Evolutionary conservation across 306 rosid species (phyloP).

Genomic region (Vigna angularis): DNA sequence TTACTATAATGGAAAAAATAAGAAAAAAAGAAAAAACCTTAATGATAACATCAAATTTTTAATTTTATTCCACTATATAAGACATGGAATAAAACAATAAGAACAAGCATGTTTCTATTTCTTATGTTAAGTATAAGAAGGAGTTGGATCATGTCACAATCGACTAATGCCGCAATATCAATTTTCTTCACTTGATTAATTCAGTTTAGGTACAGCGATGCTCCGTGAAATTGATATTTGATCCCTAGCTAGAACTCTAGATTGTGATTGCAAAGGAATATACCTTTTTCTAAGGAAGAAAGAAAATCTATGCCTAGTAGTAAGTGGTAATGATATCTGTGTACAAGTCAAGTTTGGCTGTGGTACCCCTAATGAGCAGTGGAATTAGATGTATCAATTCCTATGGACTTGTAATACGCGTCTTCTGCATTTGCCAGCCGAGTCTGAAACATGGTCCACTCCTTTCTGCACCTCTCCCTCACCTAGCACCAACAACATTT

Average conservation of each 20-base stretch:
- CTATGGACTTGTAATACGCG: slow-evolving; percentile 63
- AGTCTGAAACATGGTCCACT: slow-evolving; percentile 93
- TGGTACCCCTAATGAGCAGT: slow-evolving; percentile 49
- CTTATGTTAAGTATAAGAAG: slow-evolving; percentile 20
- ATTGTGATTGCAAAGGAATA: slow-evolving; percentile 22
- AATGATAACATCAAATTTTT: not conserved
- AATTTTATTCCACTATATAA: not conserved
- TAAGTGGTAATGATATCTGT: slow-evolving; percentile 23
- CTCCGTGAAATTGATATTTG: slow-evolving; percentile 26
- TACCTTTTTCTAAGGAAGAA: not conserved
- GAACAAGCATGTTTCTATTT: not conserved
- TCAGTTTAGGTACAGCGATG: slow-evolving; percentile 32
- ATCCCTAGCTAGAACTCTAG: slow-evolving; percentile 39
- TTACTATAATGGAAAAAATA: too few relatives aligned
- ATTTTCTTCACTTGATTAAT: slow-evolving; percentile 10
- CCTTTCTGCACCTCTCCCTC: slow-evolving; percentile 89
- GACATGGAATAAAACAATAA: not conserved
- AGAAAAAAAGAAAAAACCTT: too few relatives aligned
- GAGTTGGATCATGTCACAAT: not conserved
- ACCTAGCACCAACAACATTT: slow-evolving; percentile 61
- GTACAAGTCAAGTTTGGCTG: slow-evolving; percentile 38
- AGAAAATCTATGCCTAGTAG: slow-evolving; percentile 33
- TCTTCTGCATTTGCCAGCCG: slow-evolving; percentile 77
- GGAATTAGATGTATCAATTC: slow-evolving; percentile 52
- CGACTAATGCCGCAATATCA: not conserved